phyloP scores from a whole-genome alignment of 495 filamentous ascomycete species.

The Penicillium fimorum region DNA sequence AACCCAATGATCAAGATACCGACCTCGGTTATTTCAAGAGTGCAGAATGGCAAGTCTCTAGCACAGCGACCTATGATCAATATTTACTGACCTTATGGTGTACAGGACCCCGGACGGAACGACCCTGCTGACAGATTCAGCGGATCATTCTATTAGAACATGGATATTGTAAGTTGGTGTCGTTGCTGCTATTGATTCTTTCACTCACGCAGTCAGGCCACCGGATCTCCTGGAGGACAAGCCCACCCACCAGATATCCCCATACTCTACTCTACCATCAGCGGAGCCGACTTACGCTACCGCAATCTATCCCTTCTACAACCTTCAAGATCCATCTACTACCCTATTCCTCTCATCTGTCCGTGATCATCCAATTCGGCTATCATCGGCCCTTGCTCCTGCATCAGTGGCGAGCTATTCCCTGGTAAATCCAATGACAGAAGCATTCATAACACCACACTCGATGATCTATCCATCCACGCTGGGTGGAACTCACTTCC shows the following conservation, averaged over 20 bases:
- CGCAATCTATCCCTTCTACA: constrained; percentile 70
- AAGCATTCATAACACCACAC: constrained; percentile 72
- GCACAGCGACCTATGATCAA: neutral
- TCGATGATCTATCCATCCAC: constrained; percentile 66
- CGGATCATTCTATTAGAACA: constrained; percentile 63
- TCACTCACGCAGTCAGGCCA: constrained; percentile 44
- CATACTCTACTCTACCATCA: constrained; percentile 60
- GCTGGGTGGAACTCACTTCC: constrained; percentile 54
- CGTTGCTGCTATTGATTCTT: neutral
- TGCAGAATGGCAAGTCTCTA: constrained; percentile 53
- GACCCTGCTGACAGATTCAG: constrained; percentile 69
- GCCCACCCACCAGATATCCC: constrained; percentile 48
- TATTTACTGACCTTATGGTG: neutral
- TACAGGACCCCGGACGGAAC: constrained; percentile 78
- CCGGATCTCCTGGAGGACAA: constrained; percentile 62
- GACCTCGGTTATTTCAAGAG: constrained; percentile 54
- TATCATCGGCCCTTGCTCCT: constrained; percentile 58
- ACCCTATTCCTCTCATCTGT: constrained; percentile 66
- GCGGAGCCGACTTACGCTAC: constrained; percentile 71
- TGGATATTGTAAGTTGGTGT: constrained; percentile 60
- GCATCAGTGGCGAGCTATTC: constrained; percentile 60
- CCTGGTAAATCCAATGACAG: constrained; percentile 70
- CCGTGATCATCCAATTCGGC: constrained; percentile 72
- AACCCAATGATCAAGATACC: neutral
- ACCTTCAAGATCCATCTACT: constrained; percentile 61